Base-by-base conservation (phyloP, 495 filamentous ascomycete species). In the Cryomyces antarcticus region DNA sequence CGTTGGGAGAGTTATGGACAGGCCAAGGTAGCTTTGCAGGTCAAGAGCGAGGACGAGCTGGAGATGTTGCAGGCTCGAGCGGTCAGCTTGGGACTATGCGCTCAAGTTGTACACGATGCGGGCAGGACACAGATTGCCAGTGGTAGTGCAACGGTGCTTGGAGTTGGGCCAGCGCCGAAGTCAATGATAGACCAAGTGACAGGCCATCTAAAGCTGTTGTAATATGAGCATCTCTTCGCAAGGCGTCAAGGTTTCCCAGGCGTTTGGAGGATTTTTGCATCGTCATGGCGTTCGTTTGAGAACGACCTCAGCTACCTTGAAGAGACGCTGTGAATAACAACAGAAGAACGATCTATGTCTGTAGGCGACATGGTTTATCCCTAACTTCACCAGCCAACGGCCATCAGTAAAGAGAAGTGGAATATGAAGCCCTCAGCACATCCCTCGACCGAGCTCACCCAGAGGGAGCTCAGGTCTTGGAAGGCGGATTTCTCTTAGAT, bases 61-160 rank as follows among this genome's bases (percentile, higher is more conserved):
- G 53, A 79, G 43, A 62, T 72, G 48, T 60, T 95, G 47, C 75
- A 84, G 62, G 81, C 73, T 27, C 74, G 75, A 59, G 87, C 89
- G 7, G 66, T 82, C 38, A 84, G 79, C 53, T 54, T 94, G 42
- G 89, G 88, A 3, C 62, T 97, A 33, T 87, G 83, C 42, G 80
- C 89, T 38, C 75, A 81, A 57, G 75, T 93, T 30, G 84, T 97
- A 40, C 73, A 80, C 52, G 89, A 97, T 68, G 89, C 89, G n/a
- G 89, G 89, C 28, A 70, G 89, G 44, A 97, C 89, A 30, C 92
- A 96, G 73, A 93, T 97, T 62, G 87, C 78, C n/a, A 72, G 74
- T 36, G 87, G 92, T 12, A 92, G 81, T 54, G 69, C 78, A 53
- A 97, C 89, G 4, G 89, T 96, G 30, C 66, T 95, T 34, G 89